phyloP scores from a whole-genome alignment of 225 moss, liverwort and hornwort species.

The Thuidium tamariscinum region DNA sequence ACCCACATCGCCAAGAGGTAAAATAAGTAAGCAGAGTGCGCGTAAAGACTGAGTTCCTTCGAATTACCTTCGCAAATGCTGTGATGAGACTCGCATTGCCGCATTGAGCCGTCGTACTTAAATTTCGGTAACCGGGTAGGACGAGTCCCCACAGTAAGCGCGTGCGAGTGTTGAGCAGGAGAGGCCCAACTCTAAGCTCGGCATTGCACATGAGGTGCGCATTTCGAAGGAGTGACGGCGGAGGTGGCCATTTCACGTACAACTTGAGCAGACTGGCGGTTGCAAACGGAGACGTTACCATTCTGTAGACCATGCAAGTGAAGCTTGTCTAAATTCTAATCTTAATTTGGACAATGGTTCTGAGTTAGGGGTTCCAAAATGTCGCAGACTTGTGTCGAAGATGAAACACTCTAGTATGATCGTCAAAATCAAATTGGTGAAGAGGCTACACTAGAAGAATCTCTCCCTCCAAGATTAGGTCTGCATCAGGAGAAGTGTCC shows the following conservation, averaged over 20 bases:
- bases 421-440: background rate
- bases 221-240: background rate
- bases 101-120: background rate
- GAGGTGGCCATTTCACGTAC: constrained; percentile 16
- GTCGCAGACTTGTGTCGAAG: background rate
- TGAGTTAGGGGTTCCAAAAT: background rate
- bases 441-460: background rate
- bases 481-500: background rate
- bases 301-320: background rate
- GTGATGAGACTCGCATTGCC: background rate
- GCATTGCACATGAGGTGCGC: background rate
- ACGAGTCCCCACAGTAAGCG: background rate
- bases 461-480: background rate
- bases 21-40: background rate
- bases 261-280: constrained; percentile 6
- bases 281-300: background rate
- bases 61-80: constrained; percentile 14
- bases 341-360: background rate
- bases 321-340: background rate
- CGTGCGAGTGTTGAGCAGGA: background rate
- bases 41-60: background rate
- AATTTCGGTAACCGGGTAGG: background rate
- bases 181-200: background rate
- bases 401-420: background rate
- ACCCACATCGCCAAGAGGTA: background rate